phyloP scores from a whole-genome alignment of 2,329 filamentous ascomycete genomes.

The Chrysosphaeria jannelii region DNA sequence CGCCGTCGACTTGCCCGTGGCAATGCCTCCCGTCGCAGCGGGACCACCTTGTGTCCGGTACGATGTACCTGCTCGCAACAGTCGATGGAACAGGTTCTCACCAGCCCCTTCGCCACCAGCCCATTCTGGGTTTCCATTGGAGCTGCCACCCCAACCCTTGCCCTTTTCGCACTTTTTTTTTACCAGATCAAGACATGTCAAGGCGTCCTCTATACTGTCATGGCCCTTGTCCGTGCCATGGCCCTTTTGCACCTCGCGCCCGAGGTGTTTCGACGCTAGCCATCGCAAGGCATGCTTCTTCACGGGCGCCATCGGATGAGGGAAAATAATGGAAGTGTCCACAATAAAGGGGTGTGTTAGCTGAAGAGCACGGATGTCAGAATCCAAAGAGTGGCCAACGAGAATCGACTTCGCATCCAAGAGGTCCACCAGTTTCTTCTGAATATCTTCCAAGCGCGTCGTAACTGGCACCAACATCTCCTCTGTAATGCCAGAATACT shows the following conservation, averaged over 20 bases:
- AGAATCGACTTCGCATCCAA: slow-evolving; percentile 45
- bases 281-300: slow-evolving; percentile 78
- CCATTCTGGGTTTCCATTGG: slow-evolving; percentile 2
- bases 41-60: slow-evolving; percentile 30
- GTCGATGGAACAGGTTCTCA: slow-evolving; percentile 70
- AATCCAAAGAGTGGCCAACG: slow-evolving; percentile 55
- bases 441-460: slow-evolving; percentile 59
- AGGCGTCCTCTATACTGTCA: slow-evolving; percentile 77
- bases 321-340: slow-evolving; percentile 72
- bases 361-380: slow-evolving; percentile 56
- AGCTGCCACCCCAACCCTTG: slow-evolving; percentile 41
- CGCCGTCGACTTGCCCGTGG: slow-evolving; percentile 32
- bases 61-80: slow-evolving; percentile 30
- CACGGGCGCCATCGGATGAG: slow-evolving; percentile 67
- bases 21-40: slow-evolving; percentile 22
- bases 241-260: slow-evolving; percentile 63
- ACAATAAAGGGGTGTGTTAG: slow-evolving; percentile 79
- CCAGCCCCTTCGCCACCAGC: slow-evolving; percentile 32
- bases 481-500: slow-evolving; percentile 73
- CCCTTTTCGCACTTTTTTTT: slow-evolving; percentile 93
- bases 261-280: slow-evolving; percentile 60
- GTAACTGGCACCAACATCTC: slow-evolving; percentile 58
- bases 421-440: slow-evolving; percentile 41
- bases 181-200: slow-evolving; percentile 69
- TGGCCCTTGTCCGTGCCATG: slow-evolving; percentile 38